Evolutionary conservation across 2,329 filamentous ascomycete genomes (phyloP).

Genomic region (Fusarium sp.): DNA sequence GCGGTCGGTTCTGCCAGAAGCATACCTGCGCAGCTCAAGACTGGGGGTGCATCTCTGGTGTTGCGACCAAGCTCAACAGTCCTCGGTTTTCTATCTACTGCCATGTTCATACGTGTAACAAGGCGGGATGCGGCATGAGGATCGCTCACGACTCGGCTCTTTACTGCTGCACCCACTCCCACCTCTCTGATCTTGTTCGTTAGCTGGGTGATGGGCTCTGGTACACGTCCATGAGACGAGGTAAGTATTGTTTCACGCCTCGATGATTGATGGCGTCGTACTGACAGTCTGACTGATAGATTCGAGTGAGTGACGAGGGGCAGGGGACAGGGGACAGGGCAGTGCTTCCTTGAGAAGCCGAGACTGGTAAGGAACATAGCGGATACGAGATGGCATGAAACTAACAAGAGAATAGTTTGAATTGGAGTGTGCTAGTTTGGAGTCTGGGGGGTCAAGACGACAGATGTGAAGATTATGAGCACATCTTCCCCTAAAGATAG

Average conservation of each 20-base stretch:
- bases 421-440: background rate
- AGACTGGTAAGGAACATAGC: background rate
- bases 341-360: background rate
- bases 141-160: background rate
- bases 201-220: background rate
- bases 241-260: background rate
- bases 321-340: background rate
- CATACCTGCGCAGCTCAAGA: constrained; percentile 35
- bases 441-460: background rate
- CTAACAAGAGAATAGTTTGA: background rate
- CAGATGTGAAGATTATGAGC: background rate
- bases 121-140: background rate
- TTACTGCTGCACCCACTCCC: background rate
- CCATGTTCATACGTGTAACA: constrained; percentile 15
- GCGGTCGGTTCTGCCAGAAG: constrained; percentile 29
- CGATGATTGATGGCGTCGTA: background rate
- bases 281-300: background rate
- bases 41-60: constrained; percentile 27
- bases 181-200: background rate
- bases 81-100: constrained; percentile 12
- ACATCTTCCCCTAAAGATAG: background rate
- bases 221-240: background rate
- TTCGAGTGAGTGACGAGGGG: background rate
- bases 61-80: background rate
- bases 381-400: background rate